phyloP scores from a whole-genome alignment of 176 grass and related monocot species.

The Carex parvula region DNA sequence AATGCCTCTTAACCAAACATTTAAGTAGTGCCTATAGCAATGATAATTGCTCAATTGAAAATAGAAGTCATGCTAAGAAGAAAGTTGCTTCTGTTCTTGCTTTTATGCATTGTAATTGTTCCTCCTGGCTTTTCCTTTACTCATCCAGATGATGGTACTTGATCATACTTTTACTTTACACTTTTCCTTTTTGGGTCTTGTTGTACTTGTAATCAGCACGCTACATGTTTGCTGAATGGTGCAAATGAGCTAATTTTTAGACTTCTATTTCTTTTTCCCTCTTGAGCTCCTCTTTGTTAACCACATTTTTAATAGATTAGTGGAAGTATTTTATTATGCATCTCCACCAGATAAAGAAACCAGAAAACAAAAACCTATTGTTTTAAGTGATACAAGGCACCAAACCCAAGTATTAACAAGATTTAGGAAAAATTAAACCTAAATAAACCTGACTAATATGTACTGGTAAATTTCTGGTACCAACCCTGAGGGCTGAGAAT shows the following conservation, averaged over 20 bases:
- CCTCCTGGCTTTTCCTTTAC: background rate
- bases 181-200: background rate
- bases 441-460: background rate
- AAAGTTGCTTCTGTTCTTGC: conserved; percentile 13
- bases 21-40: background rate
- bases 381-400: background rate
- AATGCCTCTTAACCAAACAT: background rate
- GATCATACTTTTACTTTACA: background rate
- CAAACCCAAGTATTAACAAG: background rate
- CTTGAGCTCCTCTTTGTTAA: background rate
- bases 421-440: background rate
- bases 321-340: background rate
- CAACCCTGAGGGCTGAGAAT: background rate
- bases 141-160: conserved; percentile 19
- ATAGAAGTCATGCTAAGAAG: background rate
- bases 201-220: background rate
- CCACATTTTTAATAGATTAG: background rate
- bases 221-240: background rate
- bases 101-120: background rate
- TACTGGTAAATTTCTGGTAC: background rate
- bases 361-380: background rate
- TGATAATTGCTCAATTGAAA: background rate
- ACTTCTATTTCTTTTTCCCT: background rate
- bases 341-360: background rate
- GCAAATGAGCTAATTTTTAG: background rate